Conservation (phyloP, 805 yeast species). For the Vanderwaltozyma yarrowii region DNA sequence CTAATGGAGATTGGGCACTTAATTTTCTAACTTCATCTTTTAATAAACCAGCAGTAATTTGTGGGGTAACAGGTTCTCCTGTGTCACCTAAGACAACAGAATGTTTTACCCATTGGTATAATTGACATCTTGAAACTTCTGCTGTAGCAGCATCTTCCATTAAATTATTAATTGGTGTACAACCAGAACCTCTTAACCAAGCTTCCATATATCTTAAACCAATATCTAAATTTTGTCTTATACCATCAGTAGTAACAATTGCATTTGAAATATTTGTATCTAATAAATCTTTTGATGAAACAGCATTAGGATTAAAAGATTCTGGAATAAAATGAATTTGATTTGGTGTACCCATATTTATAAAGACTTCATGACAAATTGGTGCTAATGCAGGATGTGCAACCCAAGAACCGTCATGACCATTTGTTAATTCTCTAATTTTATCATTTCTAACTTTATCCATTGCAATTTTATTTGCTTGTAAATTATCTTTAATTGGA, state of each 20-base stretch:
- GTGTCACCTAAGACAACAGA: slow-evolving; percentile 49
- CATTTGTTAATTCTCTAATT: slow-evolving; percentile 64
- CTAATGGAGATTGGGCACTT: slow-evolving; percentile 33
- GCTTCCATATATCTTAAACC: slow-evolving; percentile 78
- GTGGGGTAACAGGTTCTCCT: slow-evolving; percentile 48
- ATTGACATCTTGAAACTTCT: slow-evolving; percentile 73
- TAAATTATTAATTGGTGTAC: slow-evolving; percentile 75
- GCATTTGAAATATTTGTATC: slow-evolving; percentile 56
- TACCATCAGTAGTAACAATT: slow-evolving; percentile 59
- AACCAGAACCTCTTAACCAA: slow-evolving; percentile 75
- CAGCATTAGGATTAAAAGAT: slow-evolving; percentile 9
- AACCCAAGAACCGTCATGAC: slow-evolving; percentile 86
- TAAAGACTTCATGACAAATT: slow-evolving; percentile 61
- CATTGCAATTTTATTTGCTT: slow-evolving; percentile 56
- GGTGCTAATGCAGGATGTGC: slow-evolving; percentile 79
- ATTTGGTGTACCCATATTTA: slow-evolving; percentile 76
- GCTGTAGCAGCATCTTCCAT: slow-evolving; percentile 93
- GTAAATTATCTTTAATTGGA: slow-evolving; percentile 64
- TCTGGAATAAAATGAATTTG: slow-evolving; percentile 46
- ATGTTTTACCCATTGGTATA: slow-evolving; percentile 78
- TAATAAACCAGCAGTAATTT: slow-evolving; percentile 45
- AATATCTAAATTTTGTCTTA: slow-evolving; percentile 60
- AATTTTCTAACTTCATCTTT: slow-evolving; percentile 51
- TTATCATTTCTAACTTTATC: slow-evolving; percentile 66
- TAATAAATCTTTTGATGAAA: slow-evolving; percentile 48